A percentile compares a stretch with the other conserved stretches of the same genome.
phyloP scores from a whole-genome alignment of 306 rosid species.

The Citrullus colocynthis region DNA sequence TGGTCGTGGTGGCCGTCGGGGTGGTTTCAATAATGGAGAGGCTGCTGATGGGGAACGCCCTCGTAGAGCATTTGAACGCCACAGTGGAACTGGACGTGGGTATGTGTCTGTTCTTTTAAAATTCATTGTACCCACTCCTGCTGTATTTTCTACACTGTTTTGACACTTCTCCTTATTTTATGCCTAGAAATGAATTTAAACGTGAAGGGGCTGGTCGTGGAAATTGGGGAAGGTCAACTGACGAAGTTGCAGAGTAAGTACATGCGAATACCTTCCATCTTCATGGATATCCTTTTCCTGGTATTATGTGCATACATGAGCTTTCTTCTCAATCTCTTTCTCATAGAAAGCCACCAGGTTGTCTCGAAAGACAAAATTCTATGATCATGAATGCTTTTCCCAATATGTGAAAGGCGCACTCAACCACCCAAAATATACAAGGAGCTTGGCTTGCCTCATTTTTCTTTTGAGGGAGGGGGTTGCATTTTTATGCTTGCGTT shows the following conservation, averaged over 20 bases:
- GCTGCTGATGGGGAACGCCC: conserved; percentile 63
- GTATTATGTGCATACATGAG: background rate
- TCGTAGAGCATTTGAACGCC: conserved; percentile 65
- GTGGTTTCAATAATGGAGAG: conserved; percentile 68
- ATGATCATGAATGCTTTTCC: background rate
- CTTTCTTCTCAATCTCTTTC: background rate
- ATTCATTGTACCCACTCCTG: background rate
- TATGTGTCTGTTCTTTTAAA: conserved; percentile 8
- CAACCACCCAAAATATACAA: background rate
- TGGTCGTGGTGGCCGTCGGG: conserved; percentile 71
- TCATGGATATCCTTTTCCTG: background rate
- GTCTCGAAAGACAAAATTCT: background rate
- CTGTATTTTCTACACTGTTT: background rate
- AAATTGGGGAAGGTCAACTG: conserved; percentile 77
- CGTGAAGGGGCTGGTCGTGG: conserved; percentile 90
- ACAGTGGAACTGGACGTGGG: conserved; percentile 93
- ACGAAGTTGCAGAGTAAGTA: conserved; percentile 54
- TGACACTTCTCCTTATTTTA: background rate
- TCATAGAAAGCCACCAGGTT: background rate
- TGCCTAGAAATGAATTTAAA: conserved; percentile 57
- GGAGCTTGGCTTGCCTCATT: background rate
- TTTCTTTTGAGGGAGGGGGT: background rate
- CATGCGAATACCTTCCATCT: background rate
- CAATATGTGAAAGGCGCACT: background rate
- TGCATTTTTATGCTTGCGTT: background rate